phyloP scores from a whole-genome alignment of 1,139 yeast genomes.

The Hemisphaericaspora xylofermentans region DNA sequence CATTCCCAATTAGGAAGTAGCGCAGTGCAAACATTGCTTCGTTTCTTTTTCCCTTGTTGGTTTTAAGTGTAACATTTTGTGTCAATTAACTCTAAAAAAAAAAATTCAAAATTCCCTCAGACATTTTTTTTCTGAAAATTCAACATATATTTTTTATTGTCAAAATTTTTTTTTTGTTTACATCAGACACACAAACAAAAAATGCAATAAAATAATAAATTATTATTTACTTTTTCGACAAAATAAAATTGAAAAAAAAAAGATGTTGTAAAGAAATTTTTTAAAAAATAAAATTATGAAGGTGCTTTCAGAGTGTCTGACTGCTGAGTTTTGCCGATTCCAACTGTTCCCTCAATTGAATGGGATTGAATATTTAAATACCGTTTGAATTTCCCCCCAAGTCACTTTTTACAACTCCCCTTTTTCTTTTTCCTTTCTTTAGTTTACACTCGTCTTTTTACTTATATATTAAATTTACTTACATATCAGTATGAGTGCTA shows the following conservation, averaged over 20 bases:
- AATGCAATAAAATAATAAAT: too few relatives aligned
- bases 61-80: not conserved
- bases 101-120: slow-evolving; percentile 7
- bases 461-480: too few relatives aligned
- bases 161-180: slow-evolving; percentile 1
- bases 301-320: too few relatives aligned
- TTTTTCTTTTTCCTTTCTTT: slow-evolving; percentile 6
- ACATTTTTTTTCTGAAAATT: slow-evolving; percentile 6
- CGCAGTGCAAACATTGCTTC: not conserved
- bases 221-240: too few relatives aligned
- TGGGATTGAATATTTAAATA: slow-evolving; percentile 1
- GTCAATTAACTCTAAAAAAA: too few relatives aligned
- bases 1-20: not conserved
- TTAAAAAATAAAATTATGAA: too few relatives aligned
- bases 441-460: slow-evolving; percentile 1
- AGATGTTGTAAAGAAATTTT: too few relatives aligned
- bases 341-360: too few relatives aligned
- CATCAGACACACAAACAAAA: not conserved
- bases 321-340: too few relatives aligned
- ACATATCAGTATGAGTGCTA: slow-evolving; percentile 37
- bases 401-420: slow-evolving; percentile 7
- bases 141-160: not conserved
- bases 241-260: too few relatives aligned
- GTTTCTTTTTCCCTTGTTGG: not conserved
- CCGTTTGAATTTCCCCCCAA: slow-evolving; percentile 5